Base-by-base conservation (phyloP, 2,329 filamentous ascomycete species). In the Sphaerulina vaccinii region DNA sequence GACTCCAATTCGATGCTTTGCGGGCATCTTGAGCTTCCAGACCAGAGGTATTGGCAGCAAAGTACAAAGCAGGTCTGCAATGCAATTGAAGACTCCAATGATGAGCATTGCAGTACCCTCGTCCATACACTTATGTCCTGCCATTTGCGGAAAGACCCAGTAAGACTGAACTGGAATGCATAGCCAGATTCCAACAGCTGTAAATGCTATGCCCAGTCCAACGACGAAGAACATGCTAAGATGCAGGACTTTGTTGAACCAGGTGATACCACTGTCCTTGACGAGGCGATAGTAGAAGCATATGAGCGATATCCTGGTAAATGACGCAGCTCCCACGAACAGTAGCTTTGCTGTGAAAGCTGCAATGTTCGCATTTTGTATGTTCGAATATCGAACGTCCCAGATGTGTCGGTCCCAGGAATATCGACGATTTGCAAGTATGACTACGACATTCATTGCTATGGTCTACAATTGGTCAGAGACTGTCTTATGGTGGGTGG, bases 271-370 rank as follows among this genome's bases (percentile, higher is more conserved):
- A n/a, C 68, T 69, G 53, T 76, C 72, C 8, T 67, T 52, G 6
- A 75, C 64, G 8, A 76, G 62, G 10, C 75, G 69, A 46, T 75
- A 75, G 56, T 76, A 77, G 58, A 76, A 75, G 57, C 65, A 71
- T 27, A 75, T 69, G 7, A 77, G 62, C 0, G 72, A 75, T 13
- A 75, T 62, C 13, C 74, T 64, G 0, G 73, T 75, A 51, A 74
- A 75, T 0, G 70, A 71, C 1, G 73, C 65, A 1, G 73, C 72
- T 10, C 68, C 59, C 1, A 67, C 68, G 55, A 75, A 76, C 3
- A 72, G 59, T 5, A 73, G 45, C 56, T 76, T 76, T 3, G 73
- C 67, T 1, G 64, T 60, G 59, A 76, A 69, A 2, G 71, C 74
- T 11, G 74, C 67, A 49, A 73, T 72, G 18, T 60, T 57, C 4